Percentiles rank a stretch among this genome's conserved stretches.
These are phyloP conservation scores for Fusarium drepaniforme DNA, from an alignment of 2,329 filamentous ascomycete species.

Conservation along the genomic window DNA sequence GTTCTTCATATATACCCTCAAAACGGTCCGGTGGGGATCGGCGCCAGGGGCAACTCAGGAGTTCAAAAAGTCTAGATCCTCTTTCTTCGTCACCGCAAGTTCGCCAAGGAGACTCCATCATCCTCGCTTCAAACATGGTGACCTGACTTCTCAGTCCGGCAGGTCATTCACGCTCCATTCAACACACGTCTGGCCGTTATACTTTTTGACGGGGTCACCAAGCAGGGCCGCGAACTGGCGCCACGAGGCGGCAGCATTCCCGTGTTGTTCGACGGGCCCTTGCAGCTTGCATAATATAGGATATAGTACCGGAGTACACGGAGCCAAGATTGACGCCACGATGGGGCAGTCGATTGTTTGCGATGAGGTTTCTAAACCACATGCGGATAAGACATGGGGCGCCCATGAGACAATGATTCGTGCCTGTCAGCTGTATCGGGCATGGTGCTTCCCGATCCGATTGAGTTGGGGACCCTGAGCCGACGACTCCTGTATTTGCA, in stretches of 20 bases:
- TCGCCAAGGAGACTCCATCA: background rate
- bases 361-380: slow-evolving; percentile 5
- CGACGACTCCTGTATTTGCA: background rate
- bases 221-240: slow-evolving; percentile 1
- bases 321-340: background rate
- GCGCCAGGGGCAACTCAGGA: background rate
- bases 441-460: slow-evolving; percentile 12
- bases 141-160: background rate
- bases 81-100: background rate
- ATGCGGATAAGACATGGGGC: slow-evolving; percentile 16
- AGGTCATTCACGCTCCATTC: background rate
- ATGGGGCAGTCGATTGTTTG: slow-evolving; percentile 7
- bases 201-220: slow-evolving; percentile 11
- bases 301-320: background rate
- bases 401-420: slow-evolving; percentile 25
- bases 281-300: background rate
- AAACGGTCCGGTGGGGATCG: background rate
- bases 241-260: slow-evolving; percentile 28
- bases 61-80: slow-evolving; percentile 5
- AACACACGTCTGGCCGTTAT: slow-evolving; percentile 16
- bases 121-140: background rate
- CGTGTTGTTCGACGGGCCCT: background rate
- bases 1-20: slow-evolving; percentile 22
- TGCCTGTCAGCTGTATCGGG: slow-evolving; percentile 12
- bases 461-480: background rate